Conservation (phyloP, 1,284 basidiomycete species). For the Ceratobasidium sp. region DNA sequence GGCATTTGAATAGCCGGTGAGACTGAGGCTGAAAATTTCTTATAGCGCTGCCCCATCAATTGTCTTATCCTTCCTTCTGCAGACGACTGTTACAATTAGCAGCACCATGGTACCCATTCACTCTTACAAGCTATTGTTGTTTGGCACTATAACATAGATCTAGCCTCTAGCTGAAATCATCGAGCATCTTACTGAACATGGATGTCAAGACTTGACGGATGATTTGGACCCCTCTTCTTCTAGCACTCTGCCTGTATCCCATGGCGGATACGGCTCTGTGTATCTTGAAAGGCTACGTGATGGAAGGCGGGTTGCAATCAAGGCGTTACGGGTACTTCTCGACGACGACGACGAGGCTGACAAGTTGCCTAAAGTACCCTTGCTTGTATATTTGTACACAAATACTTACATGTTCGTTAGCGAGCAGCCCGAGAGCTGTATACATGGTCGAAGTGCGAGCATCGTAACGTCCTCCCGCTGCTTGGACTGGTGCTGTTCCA, state of each 20-base stretch:
- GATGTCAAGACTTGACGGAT: slow-evolving; percentile 1
- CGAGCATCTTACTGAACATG: slow-evolving; percentile 1
- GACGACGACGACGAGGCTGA: background rate
- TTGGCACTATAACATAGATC: background rate
- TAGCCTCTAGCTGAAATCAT: background rate
- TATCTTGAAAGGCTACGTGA: background rate
- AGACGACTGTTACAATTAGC: background rate
- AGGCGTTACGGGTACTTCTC: background rate
- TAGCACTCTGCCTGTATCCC: background rate
- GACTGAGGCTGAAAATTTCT: too few relatives aligned
- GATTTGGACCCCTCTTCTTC: background rate
- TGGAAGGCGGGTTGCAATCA: slow-evolving; percentile 13
- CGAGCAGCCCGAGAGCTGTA: slow-evolving; percentile 9
- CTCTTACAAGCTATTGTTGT: background rate
- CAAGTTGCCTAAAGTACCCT: background rate
- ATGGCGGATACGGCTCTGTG: slow-evolving; percentile 22
- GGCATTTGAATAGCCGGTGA: too few relatives aligned
- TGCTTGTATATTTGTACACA: background rate
- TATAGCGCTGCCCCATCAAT: too few relatives aligned
- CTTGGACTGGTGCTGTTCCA: slow-evolving; percentile 8
- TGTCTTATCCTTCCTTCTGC: background rate
- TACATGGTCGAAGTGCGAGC: slow-evolving; percentile 21
- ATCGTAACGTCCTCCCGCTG: slow-evolving; percentile 7
- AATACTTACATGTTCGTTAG: background rate
- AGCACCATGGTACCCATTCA: background rate